Conservation (phyloP, 371 early-diverging fungal species). For the Apophysomyces ossiformis region DNA sequence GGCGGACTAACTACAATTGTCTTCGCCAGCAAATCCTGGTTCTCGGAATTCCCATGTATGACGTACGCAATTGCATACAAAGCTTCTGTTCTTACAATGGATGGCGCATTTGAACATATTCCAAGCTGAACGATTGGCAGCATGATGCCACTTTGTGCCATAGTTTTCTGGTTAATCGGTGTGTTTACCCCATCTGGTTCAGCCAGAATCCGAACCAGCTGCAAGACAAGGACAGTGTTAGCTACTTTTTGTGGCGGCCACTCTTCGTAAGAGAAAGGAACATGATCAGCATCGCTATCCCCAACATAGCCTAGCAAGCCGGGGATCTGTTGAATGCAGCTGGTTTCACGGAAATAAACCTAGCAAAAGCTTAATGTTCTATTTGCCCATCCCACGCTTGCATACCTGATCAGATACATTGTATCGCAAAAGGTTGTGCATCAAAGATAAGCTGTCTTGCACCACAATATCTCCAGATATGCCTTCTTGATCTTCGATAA, state of each 20-base stretch:
- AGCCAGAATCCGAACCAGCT: conserved; percentile 87
- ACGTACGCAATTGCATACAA: conserved; percentile 85
- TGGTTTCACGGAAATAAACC: conserved; percentile 95
- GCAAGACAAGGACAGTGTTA: conserved; percentile 83
- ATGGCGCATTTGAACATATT: conserved; percentile 65
- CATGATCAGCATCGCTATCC: conserved; percentile 63
- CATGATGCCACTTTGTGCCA: conserved; percentile 77
- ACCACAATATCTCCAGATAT: conserved; percentile 94
- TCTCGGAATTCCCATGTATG: conserved; percentile 72
- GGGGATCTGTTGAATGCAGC: conserved; percentile 88
- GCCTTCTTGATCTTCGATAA: conserved; percentile 92
- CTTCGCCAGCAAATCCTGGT: conserved; percentile 75
- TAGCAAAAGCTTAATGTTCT: conserved; percentile 20
- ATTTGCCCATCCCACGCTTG: neutral
- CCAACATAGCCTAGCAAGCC: conserved; percentile 68
- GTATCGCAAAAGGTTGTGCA: conserved; percentile 88
- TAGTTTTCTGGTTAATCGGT: conserved; percentile 83
- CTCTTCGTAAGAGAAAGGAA: conserved; percentile 51
- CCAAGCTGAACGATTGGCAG: conserved; percentile 70
- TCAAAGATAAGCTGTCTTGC: conserved; percentile 93
- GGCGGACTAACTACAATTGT: conserved; percentile 54
- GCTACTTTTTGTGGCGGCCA: conserved; percentile 82
- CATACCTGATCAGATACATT: conserved; percentile 94
- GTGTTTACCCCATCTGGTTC: conserved; percentile 89
- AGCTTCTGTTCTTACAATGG: conserved; percentile 69